Base-by-base conservation (phyloP, 805 yeast species). In the Groenewaldozyma tartarivorans region DNA sequence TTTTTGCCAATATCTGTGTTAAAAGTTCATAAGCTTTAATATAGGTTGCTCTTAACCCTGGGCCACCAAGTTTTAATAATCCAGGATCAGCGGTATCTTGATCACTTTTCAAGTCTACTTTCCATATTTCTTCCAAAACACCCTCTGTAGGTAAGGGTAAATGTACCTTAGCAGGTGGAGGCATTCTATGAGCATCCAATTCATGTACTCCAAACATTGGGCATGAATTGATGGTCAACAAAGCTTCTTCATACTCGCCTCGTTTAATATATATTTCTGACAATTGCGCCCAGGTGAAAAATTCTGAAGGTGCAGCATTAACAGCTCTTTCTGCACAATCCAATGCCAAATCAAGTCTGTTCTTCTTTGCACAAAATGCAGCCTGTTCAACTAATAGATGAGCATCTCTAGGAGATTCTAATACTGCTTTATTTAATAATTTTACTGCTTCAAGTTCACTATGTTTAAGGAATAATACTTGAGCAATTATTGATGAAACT, bases 231-330 rank as follows among this genome's bases (percentile, higher is more conserved):
- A 85, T 63, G 0, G 88, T 70, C 31, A 75, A 54, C 32, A 86
- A 61, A 0, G 94, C 94, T 45, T 64, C 67, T 31, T 66, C 64
- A 48, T 67, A 75, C 52, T 83, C 75, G 37, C 68, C 72, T 35
- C 54, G 61, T 29, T 77, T 58, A 16, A 81, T 68, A 51, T 84
- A 78, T 27, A 76, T 71, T 45, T 76, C 65, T 4, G 81, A 72
- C 34, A 85, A 63, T 29, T 66, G 63, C 44, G 72, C 73, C 95
- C 95, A 85, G 21, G 81, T 64, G 39, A 69, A 72, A 55, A 79
- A 85, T 55, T 81, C 90, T 1, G 84, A 67, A 0, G 95, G 95
- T n/a, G 82, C 65, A 2, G 81, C 67, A 38, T 72, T 66, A 16
- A 81, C 77, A 3, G 87, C 74, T 20, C 73, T 66, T 16, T 68